These are phyloP conservation scores for Lactarius indigo DNA, from an alignment of 768 basidiomycete species.

Conservation along the genomic window DNA sequence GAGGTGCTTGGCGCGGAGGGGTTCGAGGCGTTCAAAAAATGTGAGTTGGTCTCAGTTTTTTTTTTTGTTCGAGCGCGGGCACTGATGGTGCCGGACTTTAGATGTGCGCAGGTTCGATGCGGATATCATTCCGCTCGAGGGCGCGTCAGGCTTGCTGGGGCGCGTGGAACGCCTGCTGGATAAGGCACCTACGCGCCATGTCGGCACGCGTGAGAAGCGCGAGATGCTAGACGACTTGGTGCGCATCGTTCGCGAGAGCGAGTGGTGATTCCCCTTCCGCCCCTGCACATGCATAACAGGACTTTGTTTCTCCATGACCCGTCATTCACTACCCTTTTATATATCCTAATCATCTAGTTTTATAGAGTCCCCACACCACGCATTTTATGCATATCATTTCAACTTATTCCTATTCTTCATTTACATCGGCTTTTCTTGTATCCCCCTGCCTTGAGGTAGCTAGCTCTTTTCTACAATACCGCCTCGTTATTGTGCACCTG, in stretches of 20 bases:
- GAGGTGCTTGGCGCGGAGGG: slow-evolving; percentile 23
- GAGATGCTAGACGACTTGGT: slow-evolving; percentile 25
- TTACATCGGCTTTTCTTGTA: not conserved
- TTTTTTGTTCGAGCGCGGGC: not conserved
- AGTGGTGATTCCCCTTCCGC: slow-evolving; percentile 10
- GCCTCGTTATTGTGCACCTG: not conserved
- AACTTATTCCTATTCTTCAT: slow-evolving; percentile 22
- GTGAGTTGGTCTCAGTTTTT: slow-evolving; percentile 39
- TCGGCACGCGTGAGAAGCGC: slow-evolving; percentile 42
- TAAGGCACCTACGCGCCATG: slow-evolving; percentile 38
- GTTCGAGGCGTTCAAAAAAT: slow-evolving; percentile 47
- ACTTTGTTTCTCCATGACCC: not conserved
- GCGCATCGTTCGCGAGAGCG: slow-evolving; percentile 25
- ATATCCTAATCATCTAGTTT: slow-evolving; percentile 13
- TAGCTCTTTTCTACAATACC: not conserved
- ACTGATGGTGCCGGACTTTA: slow-evolving; percentile 29
- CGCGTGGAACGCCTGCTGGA: slow-evolving; percentile 60
- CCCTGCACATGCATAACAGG: not conserved
- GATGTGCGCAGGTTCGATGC: slow-evolving; percentile 76
- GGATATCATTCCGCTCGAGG: slow-evolving; percentile 70
- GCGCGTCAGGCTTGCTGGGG: slow-evolving; percentile 63
- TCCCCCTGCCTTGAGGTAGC: not conserved
- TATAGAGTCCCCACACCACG: not conserved
- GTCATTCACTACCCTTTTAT: not conserved
- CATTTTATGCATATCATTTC: slow-evolving; percentile 14